phyloP scores from a whole-genome alignment of 805 yeast species.

The Candida maesae region DNA sequence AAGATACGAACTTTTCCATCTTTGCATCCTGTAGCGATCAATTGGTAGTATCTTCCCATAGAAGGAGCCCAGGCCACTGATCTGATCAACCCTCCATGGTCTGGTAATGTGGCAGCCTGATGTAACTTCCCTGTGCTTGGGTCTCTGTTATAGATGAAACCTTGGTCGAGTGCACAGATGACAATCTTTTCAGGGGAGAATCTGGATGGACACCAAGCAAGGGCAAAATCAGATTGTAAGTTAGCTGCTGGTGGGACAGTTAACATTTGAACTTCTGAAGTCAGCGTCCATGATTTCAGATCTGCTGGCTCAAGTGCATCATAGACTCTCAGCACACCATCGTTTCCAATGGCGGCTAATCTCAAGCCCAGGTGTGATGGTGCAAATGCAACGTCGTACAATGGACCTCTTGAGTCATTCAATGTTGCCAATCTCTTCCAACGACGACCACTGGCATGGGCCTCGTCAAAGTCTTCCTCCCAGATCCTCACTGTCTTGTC shows the following conservation, averaged over 20 bases:
- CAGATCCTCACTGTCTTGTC: slow-evolving; percentile 87
- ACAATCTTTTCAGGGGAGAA: slow-evolving; percentile 77
- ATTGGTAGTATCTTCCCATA: slow-evolving; percentile 84
- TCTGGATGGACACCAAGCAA: slow-evolving; percentile 89
- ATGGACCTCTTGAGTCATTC: slow-evolving; percentile 84
- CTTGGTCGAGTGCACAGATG: slow-evolving; percentile 84
- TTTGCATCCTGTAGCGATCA: slow-evolving; percentile 92
- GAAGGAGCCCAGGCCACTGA: slow-evolving; percentile 96
- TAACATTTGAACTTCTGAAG: slow-evolving; percentile 66
- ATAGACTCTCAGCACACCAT: slow-evolving; percentile 79
- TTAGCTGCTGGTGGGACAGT: slow-evolving; percentile 72
- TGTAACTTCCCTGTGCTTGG: slow-evolving; percentile 44
- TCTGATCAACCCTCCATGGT: slow-evolving; percentile 82
- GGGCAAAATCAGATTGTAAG: slow-evolving; percentile 78
- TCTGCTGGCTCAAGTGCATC: slow-evolving; percentile 91
- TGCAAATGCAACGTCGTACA: slow-evolving; percentile 87
- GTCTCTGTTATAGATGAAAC: slow-evolving; percentile 64
- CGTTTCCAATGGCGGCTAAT: slow-evolving; percentile 84
- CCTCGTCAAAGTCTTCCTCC: slow-evolving; percentile 84
- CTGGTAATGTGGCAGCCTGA: slow-evolving; percentile 65
- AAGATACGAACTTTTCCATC: slow-evolving; percentile 90
- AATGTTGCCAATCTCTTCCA: slow-evolving; percentile 76
- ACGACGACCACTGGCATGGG: slow-evolving; percentile 72
- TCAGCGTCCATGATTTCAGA: slow-evolving; percentile 73
- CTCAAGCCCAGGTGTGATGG: slow-evolving; percentile 80